phyloP scores from a whole-genome alignment of 2,329 filamentous ascomycete species.

The Arthrobotrys megalospora region DNA sequence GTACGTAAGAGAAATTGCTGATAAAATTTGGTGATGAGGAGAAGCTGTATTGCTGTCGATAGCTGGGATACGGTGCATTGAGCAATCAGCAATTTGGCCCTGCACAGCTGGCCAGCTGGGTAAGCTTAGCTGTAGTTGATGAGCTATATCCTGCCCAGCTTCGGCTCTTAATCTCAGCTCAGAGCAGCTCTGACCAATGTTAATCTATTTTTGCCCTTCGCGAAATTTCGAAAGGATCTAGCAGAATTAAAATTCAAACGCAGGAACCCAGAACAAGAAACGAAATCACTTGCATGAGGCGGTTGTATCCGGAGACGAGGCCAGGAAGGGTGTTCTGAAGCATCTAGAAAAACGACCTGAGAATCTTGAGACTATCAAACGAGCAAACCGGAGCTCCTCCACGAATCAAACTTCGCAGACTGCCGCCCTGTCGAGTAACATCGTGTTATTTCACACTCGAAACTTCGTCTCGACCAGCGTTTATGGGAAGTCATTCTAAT shows the following conservation, averaged over 20 bases:
- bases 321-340: slow-evolving; percentile 17
- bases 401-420: slow-evolving; percentile 42
- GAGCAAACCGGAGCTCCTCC: slow-evolving; percentile 41
- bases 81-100: slow-evolving; percentile 11
- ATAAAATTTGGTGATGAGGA: slow-evolving; percentile 17
- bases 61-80: slow-evolving; percentile 10
- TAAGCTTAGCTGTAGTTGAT: slow-evolving; percentile 5
- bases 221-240: slow-evolving; percentile 28
- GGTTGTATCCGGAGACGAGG: slow-evolving; percentile 43
- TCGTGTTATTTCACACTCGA: slow-evolving; percentile 10
- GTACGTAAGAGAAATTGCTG: slow-evolving; percentile 27
- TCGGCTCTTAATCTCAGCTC: slow-evolving; percentile 2
- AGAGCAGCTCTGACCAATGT: slow-evolving; percentile 12
- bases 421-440: slow-evolving; percentile 39
- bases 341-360: slow-evolving; percentile 24
- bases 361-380: slow-evolving; percentile 2
- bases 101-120: neutral
- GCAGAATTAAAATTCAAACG: slow-evolving; percentile 47
- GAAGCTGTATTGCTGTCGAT: neutral
- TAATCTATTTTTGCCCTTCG: slow-evolving; percentile 24
- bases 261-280: slow-evolving; percentile 46
- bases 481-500: slow-evolving; percentile 26
- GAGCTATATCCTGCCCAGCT: slow-evolving; percentile 5
- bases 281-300: slow-evolving; percentile 59
- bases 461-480: slow-evolving; percentile 39